phyloP scores from a whole-genome alignment of 495 filamentous ascomycete genomes.

The Lindgomyces ingoldianus region DNA sequence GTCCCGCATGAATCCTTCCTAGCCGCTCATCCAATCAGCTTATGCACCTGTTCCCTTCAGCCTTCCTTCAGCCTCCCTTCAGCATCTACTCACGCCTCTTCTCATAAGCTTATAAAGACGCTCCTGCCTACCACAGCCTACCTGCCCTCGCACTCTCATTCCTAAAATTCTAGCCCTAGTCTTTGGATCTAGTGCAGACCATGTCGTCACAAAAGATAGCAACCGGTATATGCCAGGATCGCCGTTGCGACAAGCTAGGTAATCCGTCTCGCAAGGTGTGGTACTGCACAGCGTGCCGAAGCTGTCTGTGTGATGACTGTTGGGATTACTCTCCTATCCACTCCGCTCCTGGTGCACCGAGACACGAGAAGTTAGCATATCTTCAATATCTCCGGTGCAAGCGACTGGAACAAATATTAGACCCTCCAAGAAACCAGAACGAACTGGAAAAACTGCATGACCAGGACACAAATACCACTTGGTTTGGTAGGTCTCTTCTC shows the following conservation, averaged over 20 bases:
- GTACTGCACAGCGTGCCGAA: neutral
- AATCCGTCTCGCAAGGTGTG: neutral
- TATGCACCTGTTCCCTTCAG: no score
- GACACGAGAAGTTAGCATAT: neutral
- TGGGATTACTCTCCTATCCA: constrained; percentile 1
- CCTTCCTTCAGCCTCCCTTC: neutral
- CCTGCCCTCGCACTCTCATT: neutral
- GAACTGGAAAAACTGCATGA: constrained; percentile 28
- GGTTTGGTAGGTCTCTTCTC: constrained; percentile 49
- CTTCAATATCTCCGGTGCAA: neutral
- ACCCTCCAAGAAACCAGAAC: neutral
- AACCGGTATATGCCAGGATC: neutral
- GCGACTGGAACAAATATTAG: neutral
- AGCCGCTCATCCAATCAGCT: no score
- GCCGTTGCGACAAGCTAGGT: neutral
- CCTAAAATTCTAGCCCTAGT: neutral
- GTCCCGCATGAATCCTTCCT: no score
- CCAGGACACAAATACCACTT: constrained; percentile 51
- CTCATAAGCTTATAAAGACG: no score
- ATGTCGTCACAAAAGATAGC: neutral
- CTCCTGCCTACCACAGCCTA: no score
- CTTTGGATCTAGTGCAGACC: neutral
- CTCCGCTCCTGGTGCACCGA: neutral
- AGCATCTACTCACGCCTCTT: neutral
- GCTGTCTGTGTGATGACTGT: neutral